Conservation (phyloP, 257 asterid species). For the Dorcoceras hygrometricum region DNA sequence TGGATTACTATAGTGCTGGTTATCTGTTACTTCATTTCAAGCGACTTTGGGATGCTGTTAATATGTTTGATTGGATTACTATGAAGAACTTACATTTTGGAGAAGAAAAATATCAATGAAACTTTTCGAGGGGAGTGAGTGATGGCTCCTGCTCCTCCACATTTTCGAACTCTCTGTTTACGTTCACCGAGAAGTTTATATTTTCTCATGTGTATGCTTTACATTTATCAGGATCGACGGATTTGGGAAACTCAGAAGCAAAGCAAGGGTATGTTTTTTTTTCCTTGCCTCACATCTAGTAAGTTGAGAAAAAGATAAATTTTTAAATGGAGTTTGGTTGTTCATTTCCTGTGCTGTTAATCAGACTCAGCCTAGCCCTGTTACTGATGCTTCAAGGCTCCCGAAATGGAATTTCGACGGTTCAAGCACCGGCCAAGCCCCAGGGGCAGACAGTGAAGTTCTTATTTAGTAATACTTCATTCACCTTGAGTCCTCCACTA, state of each 20-base stretch:
- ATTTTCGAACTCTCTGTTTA: neutral
- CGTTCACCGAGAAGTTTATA: neutral
- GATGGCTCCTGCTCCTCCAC: neutral
- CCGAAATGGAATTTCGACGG: slow-evolving; percentile 24
- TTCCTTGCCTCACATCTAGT: neutral
- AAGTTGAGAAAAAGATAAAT: neutral
- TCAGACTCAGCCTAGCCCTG: slow-evolving; percentile 18
- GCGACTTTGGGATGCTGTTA: neutral
- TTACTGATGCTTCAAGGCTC: slow-evolving; percentile 12
- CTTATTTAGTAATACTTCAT: slow-evolving; percentile 14
- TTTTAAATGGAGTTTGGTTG: neutral
- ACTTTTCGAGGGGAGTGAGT: neutral
- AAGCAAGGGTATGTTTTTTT: slow-evolving; percentile 18
- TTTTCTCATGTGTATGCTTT: neutral
- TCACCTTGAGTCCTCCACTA: slow-evolving; percentile 23
- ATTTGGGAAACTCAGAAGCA: slow-evolving; percentile 53
- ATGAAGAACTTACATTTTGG: neutral
- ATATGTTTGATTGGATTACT: neutral
- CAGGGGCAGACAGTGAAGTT: slow-evolving; percentile 24
- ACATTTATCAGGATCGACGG: slow-evolving; percentile 40
- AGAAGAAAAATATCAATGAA: neutral
- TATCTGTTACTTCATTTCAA: neutral
- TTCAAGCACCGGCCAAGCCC: slow-evolving; percentile 23
- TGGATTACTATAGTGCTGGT: neutral
- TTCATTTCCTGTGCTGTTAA: neutral